These are phyloP conservation scores for Fusarium proliferatum DNA, from an alignment of 2,329 filamentous ascomycete genomes.

Conservation along the genomic window DNA sequence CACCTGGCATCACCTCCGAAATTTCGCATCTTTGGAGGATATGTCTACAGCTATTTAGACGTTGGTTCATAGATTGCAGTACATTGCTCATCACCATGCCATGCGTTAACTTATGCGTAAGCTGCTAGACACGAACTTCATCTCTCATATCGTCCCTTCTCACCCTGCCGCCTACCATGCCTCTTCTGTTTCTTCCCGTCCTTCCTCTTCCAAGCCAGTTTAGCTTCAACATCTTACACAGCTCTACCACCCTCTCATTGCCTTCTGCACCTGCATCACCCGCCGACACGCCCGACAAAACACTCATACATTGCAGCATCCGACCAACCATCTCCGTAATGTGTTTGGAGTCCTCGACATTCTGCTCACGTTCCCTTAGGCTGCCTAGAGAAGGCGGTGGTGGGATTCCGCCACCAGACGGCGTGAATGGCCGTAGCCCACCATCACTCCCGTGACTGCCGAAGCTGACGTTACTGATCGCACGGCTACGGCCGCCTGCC, in stretches of 20 bases:
- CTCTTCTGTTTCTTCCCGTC: slow-evolving; percentile 88
- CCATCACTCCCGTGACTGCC: slow-evolving; percentile 63
- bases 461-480: slow-evolving; percentile 85
- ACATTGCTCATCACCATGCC: background rate
- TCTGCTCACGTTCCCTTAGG: slow-evolving; percentile 68
- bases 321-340: slow-evolving; percentile 94
- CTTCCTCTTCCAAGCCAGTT: slow-evolving; percentile 95
- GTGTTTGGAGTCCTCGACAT: slow-evolving; percentile 76
- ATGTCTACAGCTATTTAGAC: background rate
- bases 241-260: slow-evolving; percentile 82
- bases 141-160: slow-evolving; percentile 57
- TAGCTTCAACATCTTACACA: slow-evolving; percentile 89
- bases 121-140: slow-evolving; percentile 50
- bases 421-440: slow-evolving; percentile 64
- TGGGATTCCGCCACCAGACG: slow-evolving; percentile 48
- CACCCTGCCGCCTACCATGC: slow-evolving; percentile 81
- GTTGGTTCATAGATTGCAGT: background rate
- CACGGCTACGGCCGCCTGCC: slow-evolving; percentile 75
- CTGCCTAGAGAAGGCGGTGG: slow-evolving; percentile 50
- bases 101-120: background rate
- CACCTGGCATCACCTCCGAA: background rate
- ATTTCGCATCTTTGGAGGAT: background rate
- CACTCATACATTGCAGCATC: slow-evolving; percentile 96
- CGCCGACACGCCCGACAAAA: slow-evolving; percentile 72
- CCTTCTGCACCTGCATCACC: slow-evolving; percentile 73